These are phyloP conservation scores for Gastrolobium bilobum DNA, from an alignment of 306 rosid species.

Conservation along the genomic window DNA sequence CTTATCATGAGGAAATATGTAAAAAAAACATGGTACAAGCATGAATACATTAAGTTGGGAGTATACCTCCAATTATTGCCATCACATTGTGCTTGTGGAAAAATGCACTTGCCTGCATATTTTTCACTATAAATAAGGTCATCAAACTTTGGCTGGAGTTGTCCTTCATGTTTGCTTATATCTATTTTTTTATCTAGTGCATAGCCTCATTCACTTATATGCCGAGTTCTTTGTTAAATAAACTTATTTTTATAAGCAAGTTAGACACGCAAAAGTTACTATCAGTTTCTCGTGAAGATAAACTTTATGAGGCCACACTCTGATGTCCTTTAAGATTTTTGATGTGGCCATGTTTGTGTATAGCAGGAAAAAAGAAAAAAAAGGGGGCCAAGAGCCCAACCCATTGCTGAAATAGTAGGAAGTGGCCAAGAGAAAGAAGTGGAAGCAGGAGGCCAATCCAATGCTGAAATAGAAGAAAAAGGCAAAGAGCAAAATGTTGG, in stretches of 20 bases:
- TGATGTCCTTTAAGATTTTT: neutral
- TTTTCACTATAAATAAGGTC: neutral
- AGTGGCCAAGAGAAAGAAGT: no score
- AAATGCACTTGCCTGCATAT: neutral
- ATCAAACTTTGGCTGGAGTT: slow-evolving; percentile 15
- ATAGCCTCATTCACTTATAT: slow-evolving; percentile 3
- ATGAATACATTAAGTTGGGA: neutral
- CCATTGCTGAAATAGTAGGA: no score
- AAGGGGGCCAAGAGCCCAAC: no score
- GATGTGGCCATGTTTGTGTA: no score
- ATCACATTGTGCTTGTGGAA: neutral
- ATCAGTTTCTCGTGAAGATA: slow-evolving; percentile 39
- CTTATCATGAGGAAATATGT: neutral
- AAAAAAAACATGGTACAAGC: neutral
- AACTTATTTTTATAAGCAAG: slow-evolving; percentile 22
- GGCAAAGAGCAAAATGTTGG: no score
- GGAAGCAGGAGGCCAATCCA: no score
- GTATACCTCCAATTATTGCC: neutral
- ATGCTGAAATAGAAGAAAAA: no score
- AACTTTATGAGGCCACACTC: neutral
- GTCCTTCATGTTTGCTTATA: neutral
- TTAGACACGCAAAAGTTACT: neutral
- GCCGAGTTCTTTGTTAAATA: slow-evolving; percentile 3
- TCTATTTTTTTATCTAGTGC: neutral
- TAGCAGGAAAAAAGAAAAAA: no score